Evolutionary conservation across 2,329 filamentous ascomycete genomes (phyloP).

Genomic region (Penicillium sp.): DNA sequence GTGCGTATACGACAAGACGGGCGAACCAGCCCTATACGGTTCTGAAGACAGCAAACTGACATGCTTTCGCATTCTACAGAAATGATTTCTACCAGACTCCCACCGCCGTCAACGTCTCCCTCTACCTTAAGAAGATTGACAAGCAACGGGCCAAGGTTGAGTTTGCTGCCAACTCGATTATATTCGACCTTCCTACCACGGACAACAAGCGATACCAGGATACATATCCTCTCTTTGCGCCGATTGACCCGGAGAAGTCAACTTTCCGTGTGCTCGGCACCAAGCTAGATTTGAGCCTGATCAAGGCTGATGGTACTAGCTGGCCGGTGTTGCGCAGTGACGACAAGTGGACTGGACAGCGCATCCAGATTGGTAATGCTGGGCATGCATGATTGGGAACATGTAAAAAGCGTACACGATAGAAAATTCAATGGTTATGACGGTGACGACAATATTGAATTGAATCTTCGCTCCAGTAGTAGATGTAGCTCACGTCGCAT

Average conservation of each 20-base stretch:
- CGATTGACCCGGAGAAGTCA: slow-evolving; percentile 72
- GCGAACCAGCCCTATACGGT: not conserved
- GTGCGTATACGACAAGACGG: slow-evolving; percentile 44
- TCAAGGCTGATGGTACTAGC: slow-evolving; percentile 69
- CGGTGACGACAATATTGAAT: slow-evolving; percentile 6
- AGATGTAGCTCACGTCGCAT: not conserved
- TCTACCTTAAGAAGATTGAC: slow-evolving; percentile 97
- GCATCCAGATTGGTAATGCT: slow-evolving; percentile 84
- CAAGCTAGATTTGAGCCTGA: slow-evolving; percentile 78
- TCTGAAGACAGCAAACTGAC: slow-evolving; percentile 3
- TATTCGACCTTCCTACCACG: slow-evolving; percentile 78
- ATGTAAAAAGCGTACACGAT: slow-evolving; percentile 7
- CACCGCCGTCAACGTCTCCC: slow-evolving; percentile 77
- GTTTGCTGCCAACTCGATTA: slow-evolving; percentile 62
- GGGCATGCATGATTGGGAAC: slow-evolving; percentile 50
- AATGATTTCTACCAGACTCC: slow-evolving; percentile 95
- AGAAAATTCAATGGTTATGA: slow-evolving; percentile 6
- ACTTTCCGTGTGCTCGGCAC: slow-evolving; percentile 80
- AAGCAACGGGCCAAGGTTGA: slow-evolving; percentile 71
- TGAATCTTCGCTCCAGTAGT: not conserved
- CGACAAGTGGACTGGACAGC: slow-evolving; percentile 70
- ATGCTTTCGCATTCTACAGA: slow-evolving; percentile 38
- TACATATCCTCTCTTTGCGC: slow-evolving; percentile 70
- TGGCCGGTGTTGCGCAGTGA: slow-evolving; percentile 85
- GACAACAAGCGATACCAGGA: slow-evolving; percentile 80